Evolutionary conservation across 345 rosid genomes (phyloP).

Genomic region (Arabis alpina): DNA sequence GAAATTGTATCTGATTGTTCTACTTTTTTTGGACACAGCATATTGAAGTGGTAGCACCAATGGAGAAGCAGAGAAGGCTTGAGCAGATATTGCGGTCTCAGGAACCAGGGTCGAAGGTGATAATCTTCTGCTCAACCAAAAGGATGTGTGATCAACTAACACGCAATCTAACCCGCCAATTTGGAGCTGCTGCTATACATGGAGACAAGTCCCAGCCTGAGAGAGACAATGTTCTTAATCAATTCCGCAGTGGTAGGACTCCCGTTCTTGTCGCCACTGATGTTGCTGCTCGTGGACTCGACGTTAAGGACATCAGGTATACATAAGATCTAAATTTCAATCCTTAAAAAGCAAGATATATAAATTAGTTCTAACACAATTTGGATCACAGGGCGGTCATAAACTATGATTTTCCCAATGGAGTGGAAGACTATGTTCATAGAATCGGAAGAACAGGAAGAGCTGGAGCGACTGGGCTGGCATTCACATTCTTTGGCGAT

Average conservation of each 20-base stretch:
- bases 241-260: slow-evolving; percentile 79
- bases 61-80: slow-evolving; percentile 90
- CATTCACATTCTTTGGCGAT: slow-evolving; percentile 84
- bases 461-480: slow-evolving; percentile 96
- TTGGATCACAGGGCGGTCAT: slow-evolving; percentile 73
- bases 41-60: slow-evolving; percentile 73
- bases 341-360: background rate
- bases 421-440: slow-evolving; percentile 97
- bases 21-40: slow-evolving; percentile 49
- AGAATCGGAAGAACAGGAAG: slow-evolving; percentile 98
- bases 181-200: slow-evolving; percentile 92
- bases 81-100: slow-evolving; percentile 92
- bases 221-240: slow-evolving; percentile 76
- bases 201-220: slow-evolving; percentile 92
- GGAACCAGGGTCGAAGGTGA: slow-evolving; percentile 82
- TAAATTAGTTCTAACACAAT: background rate
- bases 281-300: slow-evolving; percentile 94
- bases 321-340: slow-evolving; percentile 1
- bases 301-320: slow-evolving; percentile 89
- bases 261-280: slow-evolving; percentile 91
- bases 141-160: slow-evolving; percentile 93
- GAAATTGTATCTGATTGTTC: slow-evolving; percentile 15
- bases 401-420: slow-evolving; percentile 96
- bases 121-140: slow-evolving; percentile 84
- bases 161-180: slow-evolving; percentile 67